These are phyloP conservation scores for Talaromyces liani DNA, from an alignment of 495 filamentous ascomycete genomes.

Conservation along the genomic window DNA sequence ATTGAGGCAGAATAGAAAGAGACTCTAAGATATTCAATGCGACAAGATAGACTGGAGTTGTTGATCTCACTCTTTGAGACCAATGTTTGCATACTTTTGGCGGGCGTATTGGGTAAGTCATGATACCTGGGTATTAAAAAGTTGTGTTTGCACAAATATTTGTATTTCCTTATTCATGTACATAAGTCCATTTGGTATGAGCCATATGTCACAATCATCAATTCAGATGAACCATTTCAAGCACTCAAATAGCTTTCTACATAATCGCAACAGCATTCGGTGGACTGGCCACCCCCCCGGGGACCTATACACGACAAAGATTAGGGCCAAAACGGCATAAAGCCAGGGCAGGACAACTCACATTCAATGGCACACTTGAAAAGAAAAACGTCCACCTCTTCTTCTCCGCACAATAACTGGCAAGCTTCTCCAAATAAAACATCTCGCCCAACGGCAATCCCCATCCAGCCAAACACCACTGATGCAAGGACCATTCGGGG, in stretches of 20 bases:
- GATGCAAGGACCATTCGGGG: conserved; percentile 27
- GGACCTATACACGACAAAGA: conserved; percentile 18
- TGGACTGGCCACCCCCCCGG: conserved; percentile 48
- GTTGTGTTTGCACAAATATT: conserved; percentile 20
- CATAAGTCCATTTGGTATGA: conserved; percentile 8
- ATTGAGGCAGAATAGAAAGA: conserved; percentile 24
- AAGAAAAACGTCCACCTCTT: conserved; percentile 45
- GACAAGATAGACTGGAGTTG: conserved; percentile 26
- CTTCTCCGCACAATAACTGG: conserved; percentile 30
- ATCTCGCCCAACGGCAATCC: conserved; percentile 50
- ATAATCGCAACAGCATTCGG: conserved; percentile 45
- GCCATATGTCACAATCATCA: conserved; percentile 11
- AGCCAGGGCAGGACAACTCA: conserved; percentile 13
- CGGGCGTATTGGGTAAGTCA: conserved; percentile 7
- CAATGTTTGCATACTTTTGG: conserved; percentile 7
- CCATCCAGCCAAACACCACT: conserved; percentile 46
- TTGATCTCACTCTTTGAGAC: background rate
- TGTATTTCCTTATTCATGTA: conserved; percentile 11
- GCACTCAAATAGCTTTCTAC: conserved; percentile 11
- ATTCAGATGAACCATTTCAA: conserved; percentile 3
- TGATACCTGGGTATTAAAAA: conserved; percentile 5
- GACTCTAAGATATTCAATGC: conserved; percentile 27
- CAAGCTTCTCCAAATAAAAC: conserved; percentile 47
- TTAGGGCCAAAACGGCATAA: background rate
- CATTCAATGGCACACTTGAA: conserved; percentile 45